Base-by-base conservation (phyloP, 2,329 filamentous ascomycete genomes). In the Hansfordia pulvinata region DNA sequence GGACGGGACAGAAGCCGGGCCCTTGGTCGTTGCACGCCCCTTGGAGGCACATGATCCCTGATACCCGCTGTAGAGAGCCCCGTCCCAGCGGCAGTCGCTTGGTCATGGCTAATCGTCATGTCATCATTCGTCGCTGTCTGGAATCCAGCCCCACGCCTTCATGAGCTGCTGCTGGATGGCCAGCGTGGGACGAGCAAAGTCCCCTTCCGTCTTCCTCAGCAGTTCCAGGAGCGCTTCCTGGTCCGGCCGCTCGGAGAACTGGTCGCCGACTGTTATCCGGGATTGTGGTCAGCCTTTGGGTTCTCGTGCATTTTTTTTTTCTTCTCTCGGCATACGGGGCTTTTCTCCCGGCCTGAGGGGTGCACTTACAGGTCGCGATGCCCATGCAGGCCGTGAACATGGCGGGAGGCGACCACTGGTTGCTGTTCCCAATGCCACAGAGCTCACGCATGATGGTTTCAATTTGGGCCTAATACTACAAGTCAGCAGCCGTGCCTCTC, bases 351-450 rank as follows among this genome's bases (percentile, higher is more conserved):
- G 17, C 23, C 9, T 8, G 20, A 20, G n/a, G 30, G 20, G 21
- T 24, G 21, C 23, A 28, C 35, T 20, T 44, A 66, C 58, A 69
- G 41, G 58, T 60, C 29, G 59, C 58, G 35, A 69, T 65, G 2
- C 62, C 64, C 56, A 69, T 64, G 11, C 57, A 66, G 0, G 63
- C 61, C 2, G 62, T 65, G 30, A 72, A 68, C 47, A 70, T 58
- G 21, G 58, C 58, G 0, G 70, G 68, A 15, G 69, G 62, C 2
- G 60, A 66, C 42, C 56, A 58, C 20, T 60, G 52, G 39, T 75
- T 75, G 16, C 60, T 63, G 8, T 65, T 42, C 0, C 65, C 69
- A 19, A 73, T 72, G 2, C 71, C 71, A 36, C 69, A 75, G 2
- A 76, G 47, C 14, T 58, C 50, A 10, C 64, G 51, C 3, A 76